Base-by-base conservation (phyloP, 75 land plant genomes). In the Pseudotsuga menziesii region DNA sequence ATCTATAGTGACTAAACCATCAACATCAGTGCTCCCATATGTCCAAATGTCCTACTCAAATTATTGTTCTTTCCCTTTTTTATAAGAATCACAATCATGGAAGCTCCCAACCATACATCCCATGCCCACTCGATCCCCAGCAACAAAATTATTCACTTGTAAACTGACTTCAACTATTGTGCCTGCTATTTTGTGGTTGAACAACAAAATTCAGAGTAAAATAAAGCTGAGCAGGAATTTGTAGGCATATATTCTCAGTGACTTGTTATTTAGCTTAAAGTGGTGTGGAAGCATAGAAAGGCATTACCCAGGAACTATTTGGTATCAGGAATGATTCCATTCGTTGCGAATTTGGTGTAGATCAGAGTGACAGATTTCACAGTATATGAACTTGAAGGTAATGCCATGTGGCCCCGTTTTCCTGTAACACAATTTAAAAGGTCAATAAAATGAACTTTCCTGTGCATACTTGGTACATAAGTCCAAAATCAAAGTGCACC, bases 151-250 rank as follows among this genome's bases (percentile, higher is more conserved):
- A 13, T 67, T 81, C 77, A 91, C 96, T 48, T 82, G 67, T 16
- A 55, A 29, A 22, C 96, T 94, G 4, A 93, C 90, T 57, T 89
- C 81, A 6, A 80, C 86, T n/a, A 91, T 75, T n/a, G 80, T 80
- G 22, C 96, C 96, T 41, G 81, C 81, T 0, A 93, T 81, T 74
- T 93, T 94, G 67, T 93, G 94, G 78, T 94, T 93, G 79, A 39
- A 17, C 32, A 61, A 55, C 0, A 7, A 7, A 7, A 0, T 7
- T 48, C 0, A 0, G 52, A 48, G 9, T 48, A 48, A 48, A 48
- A 7, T 48, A 48, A 48, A 48, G 8, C 8, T 7, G 52, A 48
- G 8, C 9, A 2, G 0, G 11, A 26, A 16, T 0, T 39, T 4
- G 19, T 0, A 0, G 9, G 11, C 52, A 8, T 48, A 7, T 7